These are phyloP conservation scores for Aspergillus proliferans DNA, from an alignment of 2,329 filamentous ascomycete species.

Conservation along the genomic window DNA sequence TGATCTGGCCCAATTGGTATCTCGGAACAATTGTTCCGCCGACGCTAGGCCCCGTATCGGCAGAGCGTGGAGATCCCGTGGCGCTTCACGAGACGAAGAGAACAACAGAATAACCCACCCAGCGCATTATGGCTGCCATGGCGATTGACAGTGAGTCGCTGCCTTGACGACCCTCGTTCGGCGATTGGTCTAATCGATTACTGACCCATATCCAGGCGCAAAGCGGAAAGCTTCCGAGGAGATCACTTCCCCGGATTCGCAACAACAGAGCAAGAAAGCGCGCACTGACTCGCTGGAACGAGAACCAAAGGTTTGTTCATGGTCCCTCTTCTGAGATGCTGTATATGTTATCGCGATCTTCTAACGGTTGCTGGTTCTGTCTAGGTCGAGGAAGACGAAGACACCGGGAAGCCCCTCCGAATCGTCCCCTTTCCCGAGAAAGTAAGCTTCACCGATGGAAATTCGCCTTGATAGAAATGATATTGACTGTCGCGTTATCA, in stretches of 20 bases:
- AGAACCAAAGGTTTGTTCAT: constrained; percentile 23
- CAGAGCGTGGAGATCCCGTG: constrained; percentile 11
- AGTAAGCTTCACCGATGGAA: constrained; percentile 38
- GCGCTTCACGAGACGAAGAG: constrained; percentile 4
- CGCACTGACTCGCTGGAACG: constrained; percentile 42
- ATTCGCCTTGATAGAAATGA: not conserved
- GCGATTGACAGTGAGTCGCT: constrained; percentile 28
- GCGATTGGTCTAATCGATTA: not conserved
- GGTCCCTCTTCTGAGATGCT: not conserved
- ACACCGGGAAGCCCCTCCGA: constrained; percentile 47
- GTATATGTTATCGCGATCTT: not conserved
- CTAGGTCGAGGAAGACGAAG: constrained; percentile 34
- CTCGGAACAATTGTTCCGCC: constrained; percentile 19
- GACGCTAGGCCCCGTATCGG: constrained; percentile 14
- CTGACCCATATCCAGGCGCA: constrained; percentile 19
- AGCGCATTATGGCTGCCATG: constrained; percentile 1
- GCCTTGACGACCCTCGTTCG: not conserved
- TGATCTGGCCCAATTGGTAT: constrained; percentile 16
- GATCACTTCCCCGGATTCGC: constrained; percentile 36
- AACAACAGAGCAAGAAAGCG: constrained; percentile 43
- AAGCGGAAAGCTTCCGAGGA: constrained; percentile 50
- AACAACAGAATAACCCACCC: not conserved
- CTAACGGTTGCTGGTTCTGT: constrained; percentile 15
- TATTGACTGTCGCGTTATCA: constrained; percentile 16
- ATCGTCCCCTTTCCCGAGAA: constrained; percentile 86